Evolutionary conservation across 1,284 basidiomycete genomes (phyloP).

Genomic region (Takashimella koratensis): DNA sequence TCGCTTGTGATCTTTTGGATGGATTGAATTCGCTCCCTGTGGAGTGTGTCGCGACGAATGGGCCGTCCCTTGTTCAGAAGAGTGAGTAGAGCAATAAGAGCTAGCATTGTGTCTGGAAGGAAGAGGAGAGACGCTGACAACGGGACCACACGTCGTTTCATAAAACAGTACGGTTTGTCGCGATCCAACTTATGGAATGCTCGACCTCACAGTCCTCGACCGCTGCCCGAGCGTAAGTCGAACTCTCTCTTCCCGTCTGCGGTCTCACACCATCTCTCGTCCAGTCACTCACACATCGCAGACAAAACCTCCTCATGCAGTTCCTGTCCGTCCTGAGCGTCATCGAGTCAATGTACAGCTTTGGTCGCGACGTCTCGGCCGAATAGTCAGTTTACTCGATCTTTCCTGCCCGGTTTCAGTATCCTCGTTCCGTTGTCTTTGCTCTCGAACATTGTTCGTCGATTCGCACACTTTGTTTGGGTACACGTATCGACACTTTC

Average conservation of each 20-base stretch:
- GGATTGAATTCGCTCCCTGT: constrained; percentile 38
- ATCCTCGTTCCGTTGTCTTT: too few relatives aligned
- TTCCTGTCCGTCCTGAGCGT: constrained; percentile 40
- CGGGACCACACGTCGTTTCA: too few relatives aligned
- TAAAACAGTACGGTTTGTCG: constrained; percentile 38
- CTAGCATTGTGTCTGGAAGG: background rate
- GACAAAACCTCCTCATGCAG: constrained; percentile 39
- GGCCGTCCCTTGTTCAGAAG: constrained; percentile 43
- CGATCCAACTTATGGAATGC: constrained; percentile 41
- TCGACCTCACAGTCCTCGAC: constrained; percentile 18
- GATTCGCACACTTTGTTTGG: too few relatives aligned
- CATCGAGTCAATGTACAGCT: constrained; percentile 43
- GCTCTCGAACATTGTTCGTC: too few relatives aligned
- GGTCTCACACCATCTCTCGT: too few relatives aligned
- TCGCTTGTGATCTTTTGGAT: constrained; percentile 40
- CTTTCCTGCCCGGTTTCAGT: too few relatives aligned
- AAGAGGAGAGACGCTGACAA: too few relatives aligned
- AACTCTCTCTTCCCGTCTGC: background rate
- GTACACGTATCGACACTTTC: too few relatives aligned
- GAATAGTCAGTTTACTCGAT: too few relatives aligned
- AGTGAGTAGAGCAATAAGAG: constrained; percentile 10
- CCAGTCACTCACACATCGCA: constrained; percentile 12
- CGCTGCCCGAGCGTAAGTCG: constrained; percentile 33
- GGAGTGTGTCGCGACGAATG: constrained; percentile 42
- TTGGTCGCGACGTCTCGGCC: constrained; percentile 29